Base-by-base conservation (phyloP, 2,329 filamentous ascomycete species). In the Gyromitra esculenta region DNA sequence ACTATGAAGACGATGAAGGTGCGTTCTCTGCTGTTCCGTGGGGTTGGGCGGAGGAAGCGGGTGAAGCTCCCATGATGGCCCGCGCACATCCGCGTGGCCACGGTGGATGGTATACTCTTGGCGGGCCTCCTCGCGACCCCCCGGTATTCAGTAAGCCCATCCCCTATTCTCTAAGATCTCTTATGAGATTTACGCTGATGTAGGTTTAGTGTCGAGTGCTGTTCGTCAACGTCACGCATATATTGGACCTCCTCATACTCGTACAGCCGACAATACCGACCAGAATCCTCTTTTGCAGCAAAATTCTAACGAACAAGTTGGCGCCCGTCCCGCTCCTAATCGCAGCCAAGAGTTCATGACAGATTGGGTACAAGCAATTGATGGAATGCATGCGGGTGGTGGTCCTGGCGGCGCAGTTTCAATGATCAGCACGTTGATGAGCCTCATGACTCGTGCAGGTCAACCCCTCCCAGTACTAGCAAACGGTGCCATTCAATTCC, bases 401-500 rank as follows among this genome's bases (percentile, higher is more conserved):
- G 75, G 75, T 13, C 75, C 75, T 39, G 69, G 70, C 5, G 73
- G 78, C 41, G 73, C 79, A 11, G 78, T 79, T 37, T 73, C 78
- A 21, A 79, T 80, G 78, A 79, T 80, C 39, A 80, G 72, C 48
- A 79, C 79, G 8, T 62, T 80, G n/a, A 80, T 80, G 79, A 79
- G 77, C 57, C 69, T 80, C 39, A 79, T 80, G 78, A 79, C 78
- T 52, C 73, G 78, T 35, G 67, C 69, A 11, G 78, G 77, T n/a
- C 79, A 79, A 11, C 73, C 77, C 37, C 68, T 79, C 8, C 78
- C 79, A 52, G 77, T 79, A n/a, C 70, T 79, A 39, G 75, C 78
- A 41, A 86, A 86, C 37, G 86, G 87, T 74, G 85, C 87, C 7
- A 85, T 91, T 73, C 89, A 90, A 76, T 86, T 91, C 70, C 89